Evolutionary conservation across 2,329 filamentous ascomycete genomes (phyloP).

Genomic region (Epichloe gansuensis): DNA sequence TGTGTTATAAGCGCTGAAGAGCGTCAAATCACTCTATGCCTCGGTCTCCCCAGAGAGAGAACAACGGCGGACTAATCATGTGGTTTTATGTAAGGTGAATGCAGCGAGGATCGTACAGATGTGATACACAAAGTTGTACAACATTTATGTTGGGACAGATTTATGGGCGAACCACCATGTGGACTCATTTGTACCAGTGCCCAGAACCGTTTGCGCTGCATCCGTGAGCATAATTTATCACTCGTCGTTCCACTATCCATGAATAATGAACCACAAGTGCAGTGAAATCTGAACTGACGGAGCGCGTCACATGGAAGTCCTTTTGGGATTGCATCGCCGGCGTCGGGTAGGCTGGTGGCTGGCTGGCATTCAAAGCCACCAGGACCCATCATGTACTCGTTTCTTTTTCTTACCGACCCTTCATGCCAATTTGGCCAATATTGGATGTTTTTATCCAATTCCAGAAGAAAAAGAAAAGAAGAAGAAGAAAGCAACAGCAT

Average conservation of each 20-base stretch:
- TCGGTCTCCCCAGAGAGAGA: not conserved
- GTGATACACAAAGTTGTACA: not conserved
- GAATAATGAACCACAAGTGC: not conserved
- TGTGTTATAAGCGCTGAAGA: not conserved
- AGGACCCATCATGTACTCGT: too few relatives aligned
- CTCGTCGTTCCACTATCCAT: constrained; percentile 2
- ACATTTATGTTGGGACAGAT: not conserved
- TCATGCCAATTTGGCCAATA: not conserved
- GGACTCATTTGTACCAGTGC: not conserved
- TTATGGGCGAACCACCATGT: not conserved
- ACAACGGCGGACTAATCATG: not conserved
- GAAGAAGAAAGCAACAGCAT: not conserved
- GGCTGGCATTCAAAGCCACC: too few relatives aligned
- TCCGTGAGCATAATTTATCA: not conserved
- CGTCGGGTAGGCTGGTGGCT: too few relatives aligned
- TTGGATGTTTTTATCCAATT: not conserved
- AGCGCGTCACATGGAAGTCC: not conserved
- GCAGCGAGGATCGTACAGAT: not conserved
- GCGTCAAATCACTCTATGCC: not conserved
- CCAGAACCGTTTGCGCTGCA: constrained; percentile 1
- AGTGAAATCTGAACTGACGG: not conserved
- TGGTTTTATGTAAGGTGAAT: not conserved
- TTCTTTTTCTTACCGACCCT: not conserved
- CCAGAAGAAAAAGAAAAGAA: not conserved
- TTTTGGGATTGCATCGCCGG: not conserved